These are phyloP conservation scores for Fusarium decemcellulare DNA, from an alignment of 2,329 filamentous ascomycete species.

Conservation along the genomic window DNA sequence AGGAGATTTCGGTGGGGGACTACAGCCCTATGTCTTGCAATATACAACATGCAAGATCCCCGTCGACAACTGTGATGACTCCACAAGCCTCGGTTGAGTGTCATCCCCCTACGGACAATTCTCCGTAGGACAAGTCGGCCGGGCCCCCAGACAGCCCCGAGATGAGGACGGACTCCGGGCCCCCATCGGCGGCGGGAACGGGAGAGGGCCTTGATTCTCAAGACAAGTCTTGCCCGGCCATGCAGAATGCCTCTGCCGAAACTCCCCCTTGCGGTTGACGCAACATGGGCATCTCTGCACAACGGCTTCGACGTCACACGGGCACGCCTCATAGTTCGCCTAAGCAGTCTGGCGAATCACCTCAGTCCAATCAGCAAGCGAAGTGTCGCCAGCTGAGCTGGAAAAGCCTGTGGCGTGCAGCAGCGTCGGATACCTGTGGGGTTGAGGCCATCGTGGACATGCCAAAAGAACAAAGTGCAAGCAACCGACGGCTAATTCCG, in stretches of 20 bases:
- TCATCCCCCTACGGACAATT: not conserved
- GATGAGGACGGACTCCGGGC: not conserved
- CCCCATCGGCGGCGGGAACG: not conserved
- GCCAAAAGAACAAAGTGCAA: slow-evolving; percentile 20
- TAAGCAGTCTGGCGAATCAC: slow-evolving; percentile 10
- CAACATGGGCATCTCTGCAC: not conserved
- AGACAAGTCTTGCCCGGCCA: slow-evolving; percentile 1
- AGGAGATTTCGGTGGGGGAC: slow-evolving; percentile 8
- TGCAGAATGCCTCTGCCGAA: not conserved
- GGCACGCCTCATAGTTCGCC: slow-evolving; percentile 19
- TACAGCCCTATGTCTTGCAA: slow-evolving; percentile 31
- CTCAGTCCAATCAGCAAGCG: slow-evolving; percentile 22
- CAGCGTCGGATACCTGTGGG: slow-evolving; percentile 35
- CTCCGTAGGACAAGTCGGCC: too few relatives aligned
- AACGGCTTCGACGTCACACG: slow-evolving; percentile 28
- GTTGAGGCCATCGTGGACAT: slow-evolving; percentile 23
- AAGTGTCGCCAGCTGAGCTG: slow-evolving; percentile 38
- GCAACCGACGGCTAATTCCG: slow-evolving; percentile 18
- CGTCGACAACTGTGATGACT: slow-evolving; percentile 13
- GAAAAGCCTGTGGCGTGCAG: slow-evolving; percentile 36
- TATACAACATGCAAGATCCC: slow-evolving; percentile 16
- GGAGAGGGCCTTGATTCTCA: not conserved
- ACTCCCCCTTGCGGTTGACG: not conserved
- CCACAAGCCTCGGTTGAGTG: slow-evolving; percentile 35
- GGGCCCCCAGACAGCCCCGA: not conserved